Evolutionary conservation across 1,284 basidiomycete genomes (phyloP).

Genomic region (Xerocomus cyaneibrunnescens): DNA sequence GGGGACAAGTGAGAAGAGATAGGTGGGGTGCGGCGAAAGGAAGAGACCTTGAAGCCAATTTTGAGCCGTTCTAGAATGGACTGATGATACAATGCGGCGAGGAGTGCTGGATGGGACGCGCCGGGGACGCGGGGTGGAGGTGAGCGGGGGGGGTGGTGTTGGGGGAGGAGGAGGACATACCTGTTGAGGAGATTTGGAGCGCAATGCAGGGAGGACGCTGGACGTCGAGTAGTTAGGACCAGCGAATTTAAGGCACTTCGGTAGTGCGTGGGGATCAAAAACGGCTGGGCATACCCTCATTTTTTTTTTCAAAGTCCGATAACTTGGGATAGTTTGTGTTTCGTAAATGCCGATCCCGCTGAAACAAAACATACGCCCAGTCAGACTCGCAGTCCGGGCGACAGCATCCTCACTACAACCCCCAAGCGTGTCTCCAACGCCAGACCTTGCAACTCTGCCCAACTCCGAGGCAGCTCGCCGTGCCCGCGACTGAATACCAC

Average conservation of each 20-base stretch:
- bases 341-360: constrained; percentile 29
- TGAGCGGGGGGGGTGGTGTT: constrained; percentile 1
- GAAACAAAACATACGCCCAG: constrained; percentile 8
- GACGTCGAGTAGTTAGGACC: constrained; percentile 31
- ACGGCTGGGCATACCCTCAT: constrained; percentile 58
- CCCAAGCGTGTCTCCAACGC: too few species aligned
- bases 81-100: constrained; percentile 73
- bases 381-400: too few species aligned
- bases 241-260: constrained; percentile 42
- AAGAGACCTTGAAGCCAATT: constrained; percentile 65
- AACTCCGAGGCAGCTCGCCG: too few species aligned
- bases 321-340: constrained; percentile 13
- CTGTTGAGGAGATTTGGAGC: constrained; percentile 41
- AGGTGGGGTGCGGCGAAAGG: constrained; percentile 5
- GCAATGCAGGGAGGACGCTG: constrained; percentile 43
- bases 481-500: not conserved
- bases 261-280: constrained; percentile 50
- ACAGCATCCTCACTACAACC: too few species aligned
- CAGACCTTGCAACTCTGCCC: too few species aligned
- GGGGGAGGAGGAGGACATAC: constrained; percentile 17
- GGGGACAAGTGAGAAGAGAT: constrained; percentile 10
- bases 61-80: constrained; percentile 75
- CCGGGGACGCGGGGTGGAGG: constrained; percentile 10
- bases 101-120: constrained; percentile 34
- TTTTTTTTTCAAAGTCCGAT: constrained; percentile 42